Evolutionary conservation across 2,329 filamentous ascomycete species (phyloP).

Genomic region (Nannizziopsis barbatae): DNA sequence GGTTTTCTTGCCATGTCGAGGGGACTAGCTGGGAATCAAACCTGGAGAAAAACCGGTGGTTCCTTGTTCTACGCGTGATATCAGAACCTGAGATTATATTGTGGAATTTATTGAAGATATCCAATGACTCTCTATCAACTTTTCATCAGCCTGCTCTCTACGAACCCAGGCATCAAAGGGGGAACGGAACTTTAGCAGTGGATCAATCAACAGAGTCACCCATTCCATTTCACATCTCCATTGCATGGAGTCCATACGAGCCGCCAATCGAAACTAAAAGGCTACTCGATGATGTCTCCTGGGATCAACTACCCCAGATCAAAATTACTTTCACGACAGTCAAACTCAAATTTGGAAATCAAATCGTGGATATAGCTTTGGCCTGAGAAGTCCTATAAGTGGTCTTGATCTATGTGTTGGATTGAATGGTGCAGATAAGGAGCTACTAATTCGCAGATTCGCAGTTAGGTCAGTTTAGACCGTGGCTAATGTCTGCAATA

Average conservation of each 20-base stretch:
- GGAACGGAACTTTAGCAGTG: constrained; percentile 1
- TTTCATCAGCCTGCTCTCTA: constrained; percentile 66
- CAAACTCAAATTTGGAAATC: constrained; percentile 66
- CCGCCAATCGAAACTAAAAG: constrained; percentile 38
- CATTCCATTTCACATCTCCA: constrained; percentile 69
- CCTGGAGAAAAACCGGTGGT: constrained; percentile 60
- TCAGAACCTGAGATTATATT: constrained; percentile 44
- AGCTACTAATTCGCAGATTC: too few species aligned
- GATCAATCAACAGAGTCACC: constrained; percentile 23
- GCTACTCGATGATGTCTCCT: constrained; percentile 19
- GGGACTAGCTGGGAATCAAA: constrained; percentile 56
- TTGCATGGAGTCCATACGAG: constrained; percentile 65
- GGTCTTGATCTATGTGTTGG: too few species aligned
- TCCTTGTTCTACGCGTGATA: constrained; percentile 62
- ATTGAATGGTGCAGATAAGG: too few species aligned
- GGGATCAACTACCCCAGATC: constrained; percentile 32
- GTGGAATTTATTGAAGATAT: constrained; percentile 51
- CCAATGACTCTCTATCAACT: constrained; percentile 51
- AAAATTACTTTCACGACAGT: constrained; percentile 48
- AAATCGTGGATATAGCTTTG: constrained; percentile 31
- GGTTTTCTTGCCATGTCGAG: constrained; percentile 38
- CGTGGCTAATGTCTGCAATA: constrained; percentile 46
- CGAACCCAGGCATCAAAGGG: constrained; percentile 14
- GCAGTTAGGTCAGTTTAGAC: neutral
- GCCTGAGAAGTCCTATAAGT: too few species aligned